Evolutionary conservation across 441 rosid species (phyloP).

Genomic region (Kokia cookei): DNA sequence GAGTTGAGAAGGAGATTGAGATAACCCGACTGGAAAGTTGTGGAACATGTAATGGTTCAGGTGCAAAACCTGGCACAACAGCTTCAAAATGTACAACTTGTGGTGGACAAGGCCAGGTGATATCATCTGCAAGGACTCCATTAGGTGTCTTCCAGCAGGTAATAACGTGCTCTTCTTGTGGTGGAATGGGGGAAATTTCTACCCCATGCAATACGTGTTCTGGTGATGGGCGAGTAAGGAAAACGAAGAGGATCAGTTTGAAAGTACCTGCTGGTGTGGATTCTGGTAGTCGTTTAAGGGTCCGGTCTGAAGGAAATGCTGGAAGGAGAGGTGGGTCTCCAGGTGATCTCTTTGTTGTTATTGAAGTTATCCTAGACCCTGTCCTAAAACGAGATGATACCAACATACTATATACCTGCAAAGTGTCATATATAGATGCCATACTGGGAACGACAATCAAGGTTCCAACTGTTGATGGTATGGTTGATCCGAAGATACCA

Average conservation of each 20-base stretch:
- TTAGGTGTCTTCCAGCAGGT: slow-evolving; percentile 98
- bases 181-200: slow-evolving; percentile 78
- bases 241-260: slow-evolving; percentile 79
- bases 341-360: slow-evolving; percentile 82
- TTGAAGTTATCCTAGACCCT: slow-evolving; percentile 83
- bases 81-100: slow-evolving; percentile 81
- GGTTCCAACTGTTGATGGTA: slow-evolving; percentile 92
- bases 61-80: slow-evolving; percentile 82
- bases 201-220: slow-evolving; percentile 80
- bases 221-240: slow-evolving; percentile 88
- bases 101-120: slow-evolving; percentile 96
- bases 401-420: slow-evolving; percentile 76
- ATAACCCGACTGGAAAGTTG: slow-evolving; percentile 85
- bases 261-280: slow-evolving; percentile 98
- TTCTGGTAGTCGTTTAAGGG: slow-evolving; percentile 89
- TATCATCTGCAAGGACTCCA: slow-evolving; percentile 88
- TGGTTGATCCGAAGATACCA: slow-evolving; percentile 90
- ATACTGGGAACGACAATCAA: slow-evolving; percentile 79
- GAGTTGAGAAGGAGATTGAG: slow-evolving; percentile 92
- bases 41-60: slow-evolving; percentile 82
- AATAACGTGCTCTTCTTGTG: slow-evolving; percentile 75
- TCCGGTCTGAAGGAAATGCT: slow-evolving; percentile 87
- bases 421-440: slow-evolving; percentile 86
- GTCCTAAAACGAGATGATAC: slow-evolving; percentile 83
- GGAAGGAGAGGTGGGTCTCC: slow-evolving; percentile 90